Evolutionary conservation across 257 asterid species (phyloP).

Genomic region (Solanum dulcamara): DNA sequence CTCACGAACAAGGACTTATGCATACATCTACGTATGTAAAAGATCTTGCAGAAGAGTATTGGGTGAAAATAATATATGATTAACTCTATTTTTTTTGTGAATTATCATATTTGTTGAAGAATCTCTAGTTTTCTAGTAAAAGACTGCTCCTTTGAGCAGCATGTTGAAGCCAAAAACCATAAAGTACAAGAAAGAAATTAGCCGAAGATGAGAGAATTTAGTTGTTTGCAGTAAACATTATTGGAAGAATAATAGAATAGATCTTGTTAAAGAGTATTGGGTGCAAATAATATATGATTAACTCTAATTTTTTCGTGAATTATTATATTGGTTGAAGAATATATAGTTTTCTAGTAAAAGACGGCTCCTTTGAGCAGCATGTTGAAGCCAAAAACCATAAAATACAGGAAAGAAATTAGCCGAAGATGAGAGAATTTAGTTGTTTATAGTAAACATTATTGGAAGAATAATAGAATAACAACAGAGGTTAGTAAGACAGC

Average conservation of each 20-base stretch:
- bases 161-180: neutral
- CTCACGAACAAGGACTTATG: neutral
- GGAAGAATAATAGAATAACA: neutral
- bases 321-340: neutral
- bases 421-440: neutral
- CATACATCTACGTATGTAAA: neutral
- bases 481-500: neutral
- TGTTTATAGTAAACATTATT: neutral
- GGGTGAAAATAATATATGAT: neutral
- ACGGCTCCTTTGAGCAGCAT: neutral
- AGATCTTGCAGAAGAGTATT: neutral
- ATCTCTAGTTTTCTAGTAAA: neutral
- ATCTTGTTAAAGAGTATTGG: neutral
- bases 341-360: neutral
- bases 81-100: neutral
- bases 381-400: neutral
- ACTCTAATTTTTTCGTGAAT: neutral
- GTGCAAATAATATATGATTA: neutral
- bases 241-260: neutral
- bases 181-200: neutral
- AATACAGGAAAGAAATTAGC: neutral
- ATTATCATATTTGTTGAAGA: neutral
- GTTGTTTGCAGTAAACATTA: neutral
- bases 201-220: neutral
- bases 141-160: neutral